Evolutionary conservation across 1,284 basidiomycete genomes (phyloP).

Genomic region (Fomitiporia mediterranea): DNA sequence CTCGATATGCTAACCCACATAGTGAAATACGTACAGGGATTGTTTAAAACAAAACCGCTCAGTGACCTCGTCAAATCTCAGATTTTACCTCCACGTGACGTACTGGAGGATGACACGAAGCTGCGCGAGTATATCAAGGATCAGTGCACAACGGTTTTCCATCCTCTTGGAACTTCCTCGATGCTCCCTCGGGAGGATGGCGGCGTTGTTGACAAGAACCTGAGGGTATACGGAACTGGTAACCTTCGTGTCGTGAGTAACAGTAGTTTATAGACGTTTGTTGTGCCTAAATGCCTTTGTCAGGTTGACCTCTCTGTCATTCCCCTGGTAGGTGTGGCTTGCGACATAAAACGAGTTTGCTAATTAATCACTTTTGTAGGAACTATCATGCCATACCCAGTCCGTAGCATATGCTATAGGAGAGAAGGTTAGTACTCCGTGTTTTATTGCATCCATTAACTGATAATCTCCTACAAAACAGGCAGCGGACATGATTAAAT

Average conservation of each 20-base stretch:
- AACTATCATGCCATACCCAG: conserved; percentile 14
- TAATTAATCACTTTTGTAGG: background rate
- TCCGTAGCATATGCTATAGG: conserved; percentile 9
- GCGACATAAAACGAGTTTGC: no score
- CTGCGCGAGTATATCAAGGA: conserved; percentile 3
- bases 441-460: background rate
- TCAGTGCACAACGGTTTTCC: background rate
- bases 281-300: background rate
- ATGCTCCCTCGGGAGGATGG: conserved; percentile 47
- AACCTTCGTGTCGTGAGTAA: conserved; percentile 15
- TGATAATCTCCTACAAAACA: background rate
- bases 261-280: background rate
- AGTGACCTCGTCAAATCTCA: background rate
- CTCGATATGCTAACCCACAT: conserved; percentile 19
- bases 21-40: conserved; percentile 14
- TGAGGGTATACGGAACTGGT: conserved; percentile 30
- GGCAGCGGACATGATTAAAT: conserved; percentile 3
- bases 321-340: background rate
- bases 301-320: background rate
- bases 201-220: conserved; percentile 46
- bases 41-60: conserved; percentile 9
- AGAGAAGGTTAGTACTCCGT: conserved; percentile 9
- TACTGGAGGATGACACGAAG: background rate
- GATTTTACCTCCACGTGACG: conserved; percentile 12
- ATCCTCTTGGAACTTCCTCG: conserved; percentile 37